Evolutionary conservation across 148 eudicot species (phyloP), one percentile per base, ranked within the genome.

Genomic region (Cornus kousa): DNA sequence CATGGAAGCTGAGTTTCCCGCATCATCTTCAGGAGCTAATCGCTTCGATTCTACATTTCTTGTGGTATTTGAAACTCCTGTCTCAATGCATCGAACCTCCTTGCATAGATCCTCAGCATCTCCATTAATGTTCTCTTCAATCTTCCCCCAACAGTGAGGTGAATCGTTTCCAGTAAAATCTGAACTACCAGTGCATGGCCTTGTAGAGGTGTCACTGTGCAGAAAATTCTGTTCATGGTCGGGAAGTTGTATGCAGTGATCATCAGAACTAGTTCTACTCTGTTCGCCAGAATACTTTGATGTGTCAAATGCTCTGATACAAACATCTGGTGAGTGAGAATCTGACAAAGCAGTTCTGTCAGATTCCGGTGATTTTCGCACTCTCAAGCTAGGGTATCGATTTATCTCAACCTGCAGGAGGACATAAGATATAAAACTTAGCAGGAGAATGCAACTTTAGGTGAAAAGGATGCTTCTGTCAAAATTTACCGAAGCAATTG

Each of bases 81-180:
- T 80, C 78, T 88, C 98, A 43, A 94, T 86, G 84, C 99, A 96
- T 50, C 88, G 88, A 81, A 94, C 99, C 74, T 90, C 97, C 87
- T 83, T 87, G 87, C 97, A 92, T 71, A 86, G 31, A 72, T 90
- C 90, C 43, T 90, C 94, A 50, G 86, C 83, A 46, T 82, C 77
- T 76, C 68, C 80, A 68, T 83, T 74, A 68, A 83, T 82, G 77
- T 79, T 87, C 33, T 81, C 85, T 53, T 82, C 86, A 32, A 71
- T 76, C 67, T 80, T 89, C 22, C 84, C 89, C 85, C 86, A 83
- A 76, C 73, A 78, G 40, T 78, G 82, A 70, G 20, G 79, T 39
- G 88, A 83, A 74, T 88, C 79, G 35, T 80, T 83, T 64, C 81
- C 81, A 69, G 73, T 77, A 39, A 39, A 78, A 72, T 76, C 72